These are phyloP conservation scores for Solanum etuberosum DNA, from an alignment of 257 asterid genomes.

Conservation along the genomic window DNA sequence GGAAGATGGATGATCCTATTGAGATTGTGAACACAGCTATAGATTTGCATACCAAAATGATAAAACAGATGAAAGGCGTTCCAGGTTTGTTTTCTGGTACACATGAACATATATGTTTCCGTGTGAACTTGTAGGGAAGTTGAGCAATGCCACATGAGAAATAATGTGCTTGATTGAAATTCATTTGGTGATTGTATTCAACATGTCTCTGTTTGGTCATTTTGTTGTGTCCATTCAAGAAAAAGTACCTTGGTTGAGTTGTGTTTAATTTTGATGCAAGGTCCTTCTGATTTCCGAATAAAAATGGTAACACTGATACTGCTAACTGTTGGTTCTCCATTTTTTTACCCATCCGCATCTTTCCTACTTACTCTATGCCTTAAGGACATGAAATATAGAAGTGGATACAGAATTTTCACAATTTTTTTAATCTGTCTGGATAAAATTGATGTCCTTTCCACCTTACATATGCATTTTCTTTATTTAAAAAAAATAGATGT, in stretches of 20 bases:
- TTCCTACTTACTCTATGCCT: no score
- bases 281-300: neutral
- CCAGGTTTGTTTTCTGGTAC: slow-evolving; percentile 27
- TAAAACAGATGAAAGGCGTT: neutral
- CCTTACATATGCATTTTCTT: neutral
- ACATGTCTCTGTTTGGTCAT: neutral
- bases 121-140: neutral
- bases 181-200: neutral
- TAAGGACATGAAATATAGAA: neutral
- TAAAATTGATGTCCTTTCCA: neutral
- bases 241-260: neutral
- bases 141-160: neutral
- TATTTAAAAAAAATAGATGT: neutral
- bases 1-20: slow-evolving; percentile 98
- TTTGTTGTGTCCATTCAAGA: neutral
- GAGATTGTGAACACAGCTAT: slow-evolving; percentile 82
- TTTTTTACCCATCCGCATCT: neutral
- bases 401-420: neutral
- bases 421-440: neutral
- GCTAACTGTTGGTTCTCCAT: neutral
- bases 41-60: slow-evolving; percentile 85
- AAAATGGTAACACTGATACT: neutral
- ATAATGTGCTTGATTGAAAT: neutral
- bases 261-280: neutral
- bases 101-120: neutral